Base-by-base conservation (phyloP, 345 rosid genomes). In the Turritis glabra region DNA sequence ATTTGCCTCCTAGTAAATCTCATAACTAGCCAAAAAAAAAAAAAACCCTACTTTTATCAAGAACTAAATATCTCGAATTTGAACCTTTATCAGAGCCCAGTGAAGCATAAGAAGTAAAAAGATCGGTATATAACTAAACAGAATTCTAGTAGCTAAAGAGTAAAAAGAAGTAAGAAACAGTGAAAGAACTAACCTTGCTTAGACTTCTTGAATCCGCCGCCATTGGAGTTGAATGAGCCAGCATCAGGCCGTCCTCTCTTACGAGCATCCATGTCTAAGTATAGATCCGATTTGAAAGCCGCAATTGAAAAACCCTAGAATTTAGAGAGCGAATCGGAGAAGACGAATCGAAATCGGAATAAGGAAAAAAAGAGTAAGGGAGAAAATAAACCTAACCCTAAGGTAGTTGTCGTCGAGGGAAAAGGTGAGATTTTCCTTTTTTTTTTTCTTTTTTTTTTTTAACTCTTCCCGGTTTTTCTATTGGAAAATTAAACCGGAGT, bases 161-260 rank as follows among this genome's bases (percentile, higher is more conserved):
- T 41, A 30, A 19, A 40, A 48, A 2, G 51, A 71, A 71, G 18
- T 85, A 68, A 41, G 7, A 21, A 43, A 47, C 11, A 46, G 52
- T 40, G 33, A 51, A 46, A 78, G 71, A 62, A 51, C 79, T 53
- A 79, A 79, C 82, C 98, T 81, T 82, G 89, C 81, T 80, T 90
- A 53, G 82, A 53, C 83, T 80, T 90, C 87, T 92, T 92, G 62
- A 75, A 26, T 60, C 89, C 89, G 50, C 80, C 76, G 40, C 98
- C 96, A 85, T 90, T 92, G 53, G 80, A 80, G 69, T 78, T 78
- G 74, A 79, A 80, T 29, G 77, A 63, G 44, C 86, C 83, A 77
- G 81, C 80, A 38, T 86, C 90, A 44, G 79, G 33, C 68, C 92
- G 85, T 67, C 86, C 89, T 82, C 98, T 85, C 81, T 92, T 92